phyloP scores from a whole-genome alignment of 805 yeast species.

The Blastobotrys muscicola region DNA sequence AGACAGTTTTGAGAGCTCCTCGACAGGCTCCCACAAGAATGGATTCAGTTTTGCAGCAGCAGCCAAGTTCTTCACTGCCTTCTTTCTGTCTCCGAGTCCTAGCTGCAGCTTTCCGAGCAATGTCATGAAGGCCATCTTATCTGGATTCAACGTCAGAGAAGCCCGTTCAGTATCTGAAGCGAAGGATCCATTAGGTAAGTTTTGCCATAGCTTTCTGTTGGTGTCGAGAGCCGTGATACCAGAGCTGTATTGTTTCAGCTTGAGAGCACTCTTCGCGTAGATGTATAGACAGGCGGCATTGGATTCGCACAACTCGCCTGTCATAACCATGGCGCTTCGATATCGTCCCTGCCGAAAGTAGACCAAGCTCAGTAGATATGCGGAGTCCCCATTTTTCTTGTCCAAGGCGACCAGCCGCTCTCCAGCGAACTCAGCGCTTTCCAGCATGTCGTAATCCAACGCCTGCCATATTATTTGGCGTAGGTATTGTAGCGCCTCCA shows the following conservation, averaged over 20 bases:
- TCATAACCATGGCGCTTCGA: slow-evolving; percentile 49
- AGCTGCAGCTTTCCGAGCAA: slow-evolving; percentile 61
- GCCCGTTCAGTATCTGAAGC: neutral
- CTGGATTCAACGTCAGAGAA: slow-evolving; percentile 39
- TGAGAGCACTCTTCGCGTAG: slow-evolving; percentile 58
- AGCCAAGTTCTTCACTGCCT: slow-evolving; percentile 58
- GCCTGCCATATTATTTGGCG: slow-evolving; percentile 55
- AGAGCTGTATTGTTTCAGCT: slow-evolving; percentile 44
- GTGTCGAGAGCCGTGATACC: slow-evolving; percentile 46
- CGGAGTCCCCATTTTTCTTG: slow-evolving; percentile 46
- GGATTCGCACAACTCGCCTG: slow-evolving; percentile 31
- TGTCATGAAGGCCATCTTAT: slow-evolving; percentile 56
- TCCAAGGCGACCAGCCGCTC: slow-evolving; percentile 67
- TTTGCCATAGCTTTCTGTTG: slow-evolving; percentile 11
- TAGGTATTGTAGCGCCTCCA: slow-evolving; percentile 7
- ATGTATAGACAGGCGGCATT: slow-evolving; percentile 73
- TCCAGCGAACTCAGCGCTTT: slow-evolving; percentile 78
- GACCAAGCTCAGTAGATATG: slow-evolving; percentile 62
- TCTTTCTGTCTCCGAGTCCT: slow-evolving; percentile 48
- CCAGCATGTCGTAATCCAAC: slow-evolving; percentile 56
- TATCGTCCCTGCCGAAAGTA: slow-evolving; percentile 48
- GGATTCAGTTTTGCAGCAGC: slow-evolving; percentile 68
- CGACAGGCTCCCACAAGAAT: slow-evolving; percentile 78
- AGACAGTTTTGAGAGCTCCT: slow-evolving; percentile 62
- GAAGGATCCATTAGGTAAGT: neutral